Evolutionary conservation across 2,329 filamentous ascomycete genomes (phyloP).

Genomic region (Cercospora canescens): DNA sequence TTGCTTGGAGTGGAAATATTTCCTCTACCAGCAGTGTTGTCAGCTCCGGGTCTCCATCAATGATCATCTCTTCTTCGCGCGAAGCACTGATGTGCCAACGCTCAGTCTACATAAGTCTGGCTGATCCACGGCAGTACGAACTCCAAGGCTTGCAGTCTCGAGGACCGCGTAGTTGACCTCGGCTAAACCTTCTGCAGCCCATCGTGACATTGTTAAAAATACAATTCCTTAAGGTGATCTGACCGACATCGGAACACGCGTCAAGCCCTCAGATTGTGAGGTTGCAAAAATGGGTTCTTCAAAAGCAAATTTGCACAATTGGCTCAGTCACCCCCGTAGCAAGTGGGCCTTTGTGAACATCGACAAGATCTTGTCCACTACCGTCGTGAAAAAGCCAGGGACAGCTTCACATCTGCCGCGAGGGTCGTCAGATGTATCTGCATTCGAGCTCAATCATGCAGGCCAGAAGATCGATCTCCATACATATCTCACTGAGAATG

Average conservation of each 20-base stretch:
- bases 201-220: too few species aligned
- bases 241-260: background rate
- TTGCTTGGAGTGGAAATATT: background rate
- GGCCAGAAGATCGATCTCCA: conserved; percentile 15
- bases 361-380: conserved; percentile 23
- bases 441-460: conserved; percentile 18
- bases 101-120: background rate
- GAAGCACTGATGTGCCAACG: too few species aligned
- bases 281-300: background rate
- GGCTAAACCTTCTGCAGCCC: background rate
- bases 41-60: too few species aligned
- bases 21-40: background rate
- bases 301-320: conserved; percentile 23
- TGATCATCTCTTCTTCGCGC: too few species aligned
- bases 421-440: conserved; percentile 3
- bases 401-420: background rate
- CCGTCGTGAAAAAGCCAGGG: conserved; percentile 15
- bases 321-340: conserved; percentile 25
- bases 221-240: background rate
- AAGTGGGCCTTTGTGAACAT: conserved; percentile 27
- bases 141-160: background rate
- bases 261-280: background rate
- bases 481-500: conserved; percentile 15
- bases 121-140: background rate
- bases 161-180: background rate